Conservation (phyloP, 345 rosid genomes). For the Hypericum androsaemum region DNA sequence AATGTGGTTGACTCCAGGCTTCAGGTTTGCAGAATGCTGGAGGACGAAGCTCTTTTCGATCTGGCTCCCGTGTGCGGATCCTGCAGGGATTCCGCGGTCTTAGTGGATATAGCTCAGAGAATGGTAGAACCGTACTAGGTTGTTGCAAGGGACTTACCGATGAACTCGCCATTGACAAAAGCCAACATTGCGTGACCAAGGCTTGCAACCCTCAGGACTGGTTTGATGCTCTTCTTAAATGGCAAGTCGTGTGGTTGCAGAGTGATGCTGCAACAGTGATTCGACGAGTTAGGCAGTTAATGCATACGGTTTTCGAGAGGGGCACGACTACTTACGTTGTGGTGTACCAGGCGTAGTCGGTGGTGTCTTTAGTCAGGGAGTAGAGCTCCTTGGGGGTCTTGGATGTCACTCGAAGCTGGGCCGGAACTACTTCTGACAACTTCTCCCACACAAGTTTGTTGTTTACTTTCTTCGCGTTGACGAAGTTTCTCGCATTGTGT, state of each 20-base stretch:
- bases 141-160: neutral
- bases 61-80: conserved; percentile 24
- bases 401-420: neutral
- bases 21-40: conserved; percentile 18
- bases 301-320: neutral
- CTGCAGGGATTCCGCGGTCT: neutral
- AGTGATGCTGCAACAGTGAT: neutral
- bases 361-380: neutral
- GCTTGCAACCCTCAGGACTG: neutral
- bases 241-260: neutral
- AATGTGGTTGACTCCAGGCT: conserved; percentile 45
- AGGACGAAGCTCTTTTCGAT: conserved; percentile 25
- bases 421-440: neutral
- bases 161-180: neutral
- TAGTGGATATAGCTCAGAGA: neutral
- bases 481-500: neutral
- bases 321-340: neutral
- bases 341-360: conserved; percentile 9
- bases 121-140: neutral
- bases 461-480: neutral
- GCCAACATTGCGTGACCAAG: conserved; percentile 5
- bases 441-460: neutral
- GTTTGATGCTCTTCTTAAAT: neutral
- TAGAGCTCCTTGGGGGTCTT: neutral
- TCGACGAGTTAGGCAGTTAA: neutral